Base-by-base conservation (phyloP, 106 monocot genomes). In the Acorus gramineus region DNA sequence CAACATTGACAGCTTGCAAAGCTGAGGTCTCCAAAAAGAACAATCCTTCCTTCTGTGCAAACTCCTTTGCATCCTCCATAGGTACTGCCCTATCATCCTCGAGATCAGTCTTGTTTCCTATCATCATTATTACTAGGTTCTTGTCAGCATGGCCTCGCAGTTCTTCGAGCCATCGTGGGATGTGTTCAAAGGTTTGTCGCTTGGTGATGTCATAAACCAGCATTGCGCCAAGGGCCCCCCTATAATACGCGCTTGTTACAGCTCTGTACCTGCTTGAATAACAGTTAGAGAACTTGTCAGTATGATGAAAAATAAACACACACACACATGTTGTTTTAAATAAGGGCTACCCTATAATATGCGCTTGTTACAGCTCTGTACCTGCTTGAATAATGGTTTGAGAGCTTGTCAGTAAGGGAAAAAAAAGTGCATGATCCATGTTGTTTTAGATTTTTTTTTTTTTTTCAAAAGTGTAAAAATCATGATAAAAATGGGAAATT, bases 21-120 rank as follows among this genome's bases (percentile, higher is more conserved):
- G 94, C 94, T 0, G 94, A 94, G n/a, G 94, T 94, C 66, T 95
- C 94, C 5, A 90, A 63, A 74, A 95, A 95, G 79, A 95, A 95
- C 55, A 95, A 83, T 2, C 78, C 79, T 66, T 95, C 90, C 69
- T 86, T 84, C 57, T 95, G 77, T 5, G 94, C 94, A 55, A 95
- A 95, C 57, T 95, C 94, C 48, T 68, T 79, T 60, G 94, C 94
- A 62, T 95, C 94, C 8, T 95, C 90, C 0, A 74, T 69, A 2
- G 84, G 56, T 6, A 95, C 94, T 0, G 82, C 75, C 48, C 90
- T 76, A 58, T 95, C 77, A 53, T 95, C 86, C 67, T 86, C 77
- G 5, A 95, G 86, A 57, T 95, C 94, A 11, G 67, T 73, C 80
- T 95, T 95, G 73, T 95, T 95, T 10, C 94, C 94, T 3, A 95